These are phyloP conservation scores for Aquanectria penicillioides DNA, from an alignment of 2,329 filamentous ascomycete genomes.

Conservation along the genomic window DNA sequence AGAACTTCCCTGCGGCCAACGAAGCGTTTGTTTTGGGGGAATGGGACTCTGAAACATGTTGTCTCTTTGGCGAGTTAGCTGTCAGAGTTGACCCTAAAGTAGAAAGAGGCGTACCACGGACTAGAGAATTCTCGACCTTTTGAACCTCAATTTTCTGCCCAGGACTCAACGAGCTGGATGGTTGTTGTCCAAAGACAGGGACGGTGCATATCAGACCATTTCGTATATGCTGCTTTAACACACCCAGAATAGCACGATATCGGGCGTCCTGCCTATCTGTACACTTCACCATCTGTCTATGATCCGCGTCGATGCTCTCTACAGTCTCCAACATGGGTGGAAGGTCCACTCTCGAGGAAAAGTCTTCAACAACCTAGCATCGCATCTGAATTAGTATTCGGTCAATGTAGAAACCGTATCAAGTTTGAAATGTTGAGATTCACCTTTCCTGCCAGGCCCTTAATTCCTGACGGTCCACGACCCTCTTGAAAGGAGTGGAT, in stretches of 20 bases:
- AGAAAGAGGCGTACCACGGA: too few species aligned
- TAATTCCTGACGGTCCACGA: constrained; percentile 46
- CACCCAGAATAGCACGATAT: constrained; percentile 35
- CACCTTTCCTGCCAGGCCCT: constrained; percentile 37
- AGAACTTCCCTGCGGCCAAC: not conserved
- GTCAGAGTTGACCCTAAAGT: too few species aligned
- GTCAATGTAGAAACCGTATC: not conserved
- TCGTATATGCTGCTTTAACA: not conserved
- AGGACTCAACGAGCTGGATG: not conserved
- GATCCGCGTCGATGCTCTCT: constrained; percentile 52
- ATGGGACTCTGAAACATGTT: not conserved
- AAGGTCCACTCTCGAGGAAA: constrained; percentile 52
- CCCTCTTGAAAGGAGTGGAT: constrained; percentile 54
- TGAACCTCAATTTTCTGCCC: too few species aligned
- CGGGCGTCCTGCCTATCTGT: constrained; percentile 39
- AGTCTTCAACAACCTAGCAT: constrained; percentile 39
- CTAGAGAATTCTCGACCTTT: too few species aligned
- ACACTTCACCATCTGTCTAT: constrained; percentile 51
- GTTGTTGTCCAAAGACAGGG: not conserved
- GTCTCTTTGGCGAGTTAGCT: too few species aligned
- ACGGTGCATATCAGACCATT: not conserved
- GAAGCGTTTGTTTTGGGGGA: not conserved
- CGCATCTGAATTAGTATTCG: not conserved
- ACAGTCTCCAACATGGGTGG: constrained; percentile 46
- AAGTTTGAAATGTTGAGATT: too few species aligned